Conservation (phyloP, 495 filamentous ascomycete species). For the Tuber microsphaerosporum region DNA sequence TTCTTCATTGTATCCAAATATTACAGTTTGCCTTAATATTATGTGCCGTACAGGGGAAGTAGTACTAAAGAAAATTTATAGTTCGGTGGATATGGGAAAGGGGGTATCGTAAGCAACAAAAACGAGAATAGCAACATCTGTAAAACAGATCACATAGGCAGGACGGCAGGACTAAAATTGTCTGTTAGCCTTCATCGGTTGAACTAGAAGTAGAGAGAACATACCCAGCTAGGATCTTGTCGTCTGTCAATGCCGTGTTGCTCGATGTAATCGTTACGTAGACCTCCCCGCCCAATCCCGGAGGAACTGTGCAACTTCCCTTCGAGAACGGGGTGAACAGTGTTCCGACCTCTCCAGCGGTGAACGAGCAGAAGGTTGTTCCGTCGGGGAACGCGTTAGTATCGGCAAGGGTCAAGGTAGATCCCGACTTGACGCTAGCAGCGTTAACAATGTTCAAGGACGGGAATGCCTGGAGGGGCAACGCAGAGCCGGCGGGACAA, state of each 20-base stretch:
- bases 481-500: conserved; percentile 53
- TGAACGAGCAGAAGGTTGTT: conserved; percentile 50
- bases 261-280: conserved; percentile 51
- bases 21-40: conserved; percentile 2
- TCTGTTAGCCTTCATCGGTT: conserved; percentile 4
- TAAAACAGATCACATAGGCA: conserved; percentile 20
- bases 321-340: conserved; percentile 49
- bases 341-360: conserved; percentile 51
- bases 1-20: neutral
- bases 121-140: neutral
- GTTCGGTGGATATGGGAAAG: neutral
- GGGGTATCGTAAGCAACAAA: neutral
- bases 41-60: neutral
- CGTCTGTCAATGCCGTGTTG: conserved; percentile 47
- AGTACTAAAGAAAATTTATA: neutral
- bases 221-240: conserved; percentile 50
- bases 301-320: conserved; percentile 49
- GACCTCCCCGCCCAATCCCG: conserved; percentile 50
- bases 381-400: conserved; percentile 42
- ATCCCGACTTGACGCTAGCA: conserved; percentile 45
- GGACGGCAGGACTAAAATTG: conserved; percentile 22
- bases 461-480: conserved; percentile 55
- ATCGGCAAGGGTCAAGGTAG: conserved; percentile 44
- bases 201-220: conserved; percentile 2
- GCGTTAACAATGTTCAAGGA: conserved; percentile 50